These are phyloP conservation scores for Trichoderma citrinoviride DNA, from an alignment of 2,329 filamentous ascomycete genomes.

Conservation along the genomic window DNA sequence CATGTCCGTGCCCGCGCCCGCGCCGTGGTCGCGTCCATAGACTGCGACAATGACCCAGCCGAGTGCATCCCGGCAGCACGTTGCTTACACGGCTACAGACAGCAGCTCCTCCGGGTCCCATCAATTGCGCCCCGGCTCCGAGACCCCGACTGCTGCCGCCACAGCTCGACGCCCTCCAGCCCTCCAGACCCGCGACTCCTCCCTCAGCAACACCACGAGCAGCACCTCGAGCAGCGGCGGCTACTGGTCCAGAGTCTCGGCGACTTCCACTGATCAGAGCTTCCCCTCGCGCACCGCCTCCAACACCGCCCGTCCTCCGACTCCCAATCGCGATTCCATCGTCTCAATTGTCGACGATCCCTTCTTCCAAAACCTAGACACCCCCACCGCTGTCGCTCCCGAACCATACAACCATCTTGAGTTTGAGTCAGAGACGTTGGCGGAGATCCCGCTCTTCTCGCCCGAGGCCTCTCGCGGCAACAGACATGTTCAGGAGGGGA, in stretches of 20 bases:
- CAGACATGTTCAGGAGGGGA: conserved; percentile 41
- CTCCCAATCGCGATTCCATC: conserved; percentile 47
- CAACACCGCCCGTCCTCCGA: conserved; percentile 18
- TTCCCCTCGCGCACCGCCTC: conserved; percentile 24
- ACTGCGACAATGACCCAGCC: conserved; percentile 33
- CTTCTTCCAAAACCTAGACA: conserved; percentile 50
- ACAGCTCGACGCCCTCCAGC: conserved; percentile 15
- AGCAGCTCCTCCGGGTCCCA: conserved; percentile 21
- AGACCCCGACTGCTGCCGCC: conserved; percentile 24
- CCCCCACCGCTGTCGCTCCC: conserved; percentile 33
- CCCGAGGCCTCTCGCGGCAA: conserved; percentile 29
- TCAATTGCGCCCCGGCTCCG: conserved; percentile 12
- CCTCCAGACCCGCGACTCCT: conserved; percentile 27
- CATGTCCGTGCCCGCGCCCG: conserved; percentile 30
- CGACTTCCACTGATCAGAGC: conserved; percentile 21
- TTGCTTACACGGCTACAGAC: conserved; percentile 21
- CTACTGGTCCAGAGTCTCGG: conserved; percentile 13
- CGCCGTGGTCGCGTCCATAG: conserved; percentile 30
- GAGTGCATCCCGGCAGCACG: conserved; percentile 26
- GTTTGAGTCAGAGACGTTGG: conserved; percentile 28
- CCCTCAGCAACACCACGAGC: conserved; percentile 22
- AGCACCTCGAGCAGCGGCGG: conserved; percentile 19
- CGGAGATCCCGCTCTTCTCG: conserved; percentile 29
- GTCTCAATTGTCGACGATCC: conserved; percentile 55
- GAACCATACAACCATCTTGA: conserved; percentile 28